Percentiles rank a stretch among this genome's conserved stretches.
Conservation (phyloP, 768 basidiomycete genomes). For the Termitomyces sp. region DNA sequence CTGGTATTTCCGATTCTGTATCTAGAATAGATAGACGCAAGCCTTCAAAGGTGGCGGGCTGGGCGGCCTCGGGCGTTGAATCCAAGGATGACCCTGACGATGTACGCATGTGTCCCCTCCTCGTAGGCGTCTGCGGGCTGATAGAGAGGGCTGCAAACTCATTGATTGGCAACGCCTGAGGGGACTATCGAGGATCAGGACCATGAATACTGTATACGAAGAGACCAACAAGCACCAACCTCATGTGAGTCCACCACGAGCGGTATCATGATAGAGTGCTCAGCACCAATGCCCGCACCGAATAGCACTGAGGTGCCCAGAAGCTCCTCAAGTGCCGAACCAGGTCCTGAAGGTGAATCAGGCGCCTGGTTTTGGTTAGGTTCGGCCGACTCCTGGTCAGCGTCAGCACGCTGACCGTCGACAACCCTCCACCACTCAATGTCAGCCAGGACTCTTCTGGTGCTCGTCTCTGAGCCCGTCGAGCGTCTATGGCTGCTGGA, state of each 20-base stretch:
- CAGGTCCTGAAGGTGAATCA: slow-evolving; percentile 19
- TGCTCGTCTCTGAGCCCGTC: slow-evolving; percentile 58
- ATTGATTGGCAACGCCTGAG: slow-evolving; percentile 28
- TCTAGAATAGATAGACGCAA: slow-evolving; percentile 31
- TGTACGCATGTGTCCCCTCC: slow-evolving; percentile 33
- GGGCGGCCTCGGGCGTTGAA: slow-evolving; percentile 47
- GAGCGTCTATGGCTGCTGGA: slow-evolving; percentile 53
- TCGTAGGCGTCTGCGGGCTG: slow-evolving; percentile 44
- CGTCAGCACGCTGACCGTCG: slow-evolving; percentile 57
- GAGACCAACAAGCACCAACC: slow-evolving; percentile 24
- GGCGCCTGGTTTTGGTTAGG: slow-evolving; percentile 28
- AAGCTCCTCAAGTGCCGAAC: slow-evolving; percentile 14
- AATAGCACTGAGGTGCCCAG: slow-evolving; percentile 23
- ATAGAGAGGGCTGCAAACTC: slow-evolving; percentile 54
- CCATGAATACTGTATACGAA: slow-evolving; percentile 6
- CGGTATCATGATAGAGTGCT: slow-evolving; percentile 29
- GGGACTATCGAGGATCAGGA: slow-evolving; percentile 11
- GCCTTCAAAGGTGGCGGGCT: slow-evolving; percentile 29
- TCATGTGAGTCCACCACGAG: slow-evolving; percentile 25
- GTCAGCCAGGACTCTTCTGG: slow-evolving; percentile 74
- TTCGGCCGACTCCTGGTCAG: slow-evolving; percentile 38
- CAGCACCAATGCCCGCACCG: slow-evolving; percentile 30
- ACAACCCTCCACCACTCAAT: slow-evolving; percentile 85
- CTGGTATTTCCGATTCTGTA: slow-evolving; percentile 7
- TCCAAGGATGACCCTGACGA: slow-evolving; percentile 50